Conservation (phyloP, 805 yeast genomes). For the Zygoascus bituminiphila region DNA sequence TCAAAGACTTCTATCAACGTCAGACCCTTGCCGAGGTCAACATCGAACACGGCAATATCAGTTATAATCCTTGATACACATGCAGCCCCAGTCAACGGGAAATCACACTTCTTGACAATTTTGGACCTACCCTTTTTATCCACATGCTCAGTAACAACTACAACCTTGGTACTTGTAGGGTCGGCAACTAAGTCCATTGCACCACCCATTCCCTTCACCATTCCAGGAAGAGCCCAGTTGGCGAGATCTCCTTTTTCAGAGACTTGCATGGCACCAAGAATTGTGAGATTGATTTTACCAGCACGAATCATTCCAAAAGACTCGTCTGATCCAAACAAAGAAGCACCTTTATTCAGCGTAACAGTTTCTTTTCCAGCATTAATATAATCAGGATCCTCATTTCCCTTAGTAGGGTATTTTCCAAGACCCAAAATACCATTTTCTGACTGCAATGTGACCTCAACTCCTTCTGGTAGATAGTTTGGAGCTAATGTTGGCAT, state of each 20-base stretch:
- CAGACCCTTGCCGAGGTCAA: slow-evolving; percentile 32
- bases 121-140: slow-evolving; percentile 41
- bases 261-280: slow-evolving; percentile 45
- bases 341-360: slow-evolving; percentile 39
- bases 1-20: slow-evolving; percentile 36
- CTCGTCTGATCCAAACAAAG: slow-evolving; percentile 42
- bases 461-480: slow-evolving; percentile 31
- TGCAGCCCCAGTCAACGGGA: slow-evolving; percentile 41
- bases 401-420: slow-evolving; percentile 36
- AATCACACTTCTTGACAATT: slow-evolving; percentile 36
- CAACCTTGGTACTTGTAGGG: slow-evolving; percentile 38
- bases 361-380: slow-evolving; percentile 48
- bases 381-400: slow-evolving; percentile 41
- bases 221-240: slow-evolving; percentile 46
- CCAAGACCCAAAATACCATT: slow-evolving; percentile 45
- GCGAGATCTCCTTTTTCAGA: slow-evolving; percentile 42
- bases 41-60: slow-evolving; percentile 40
- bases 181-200: slow-evolving; percentile 47
- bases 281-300: slow-evolving; percentile 38
- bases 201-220: slow-evolving; percentile 47
- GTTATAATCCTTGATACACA: slow-evolving; percentile 42
- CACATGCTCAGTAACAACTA: slow-evolving; percentile 41
- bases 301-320: slow-evolving; percentile 44
- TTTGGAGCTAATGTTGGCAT: slow-evolving; percentile 42
- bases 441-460: slow-evolving; percentile 40